Evolutionary conservation across 345 rosid genomes (phyloP), one percentile per base, ranked within the genome.

Genomic region (Zanthoxylum bungeanum): DNA sequence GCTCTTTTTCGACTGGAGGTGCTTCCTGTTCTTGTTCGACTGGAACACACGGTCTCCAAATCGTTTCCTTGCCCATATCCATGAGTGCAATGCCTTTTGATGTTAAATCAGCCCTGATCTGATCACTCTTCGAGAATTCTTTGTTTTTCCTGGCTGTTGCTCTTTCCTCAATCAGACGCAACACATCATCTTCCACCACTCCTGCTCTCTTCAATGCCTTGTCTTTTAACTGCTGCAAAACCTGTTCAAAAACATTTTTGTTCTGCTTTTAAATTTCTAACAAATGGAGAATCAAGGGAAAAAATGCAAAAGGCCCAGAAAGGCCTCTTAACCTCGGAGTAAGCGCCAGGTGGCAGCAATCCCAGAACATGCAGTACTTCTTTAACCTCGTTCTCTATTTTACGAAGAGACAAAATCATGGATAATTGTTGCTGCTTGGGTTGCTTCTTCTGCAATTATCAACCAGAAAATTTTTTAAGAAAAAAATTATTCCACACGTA

Each of bases 21-120:
- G 57, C 56, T 68, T 33, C 70, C 21, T 53, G 22, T 27, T 78
- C 73, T 64, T 49, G 73, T 77, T 71, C 64, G 19, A 37, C 77
- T 7, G 91, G 92, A 30, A 88, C 74, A 16, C 96, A 91, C 8
- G 98, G 97, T 67, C 97, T 85, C 97, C 97, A 94, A 25, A 83
- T 75, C 2, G 97, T 92, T 69, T 84, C 91, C 22, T 75, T 77
- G 30, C 97, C 97, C 14, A 76, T 60, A 85, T 92, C 97, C 98
- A 92, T 87, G 0, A 94, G 81, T 1, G 91, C 93, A 77, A 92
- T 88, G 33, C 98, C 97, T 66, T 87, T 74, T 11, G 55, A 57
- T 33, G 83, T 64, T 73, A 94, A 71, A n/a, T 84, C 85, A 22
- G 85, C 84, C 80, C 98, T 87, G 40, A 90, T 84, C 78, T 79